phyloP scores from a whole-genome alignment of 768 basidiomycete genomes.

The Suillus cothurnatus region DNA sequence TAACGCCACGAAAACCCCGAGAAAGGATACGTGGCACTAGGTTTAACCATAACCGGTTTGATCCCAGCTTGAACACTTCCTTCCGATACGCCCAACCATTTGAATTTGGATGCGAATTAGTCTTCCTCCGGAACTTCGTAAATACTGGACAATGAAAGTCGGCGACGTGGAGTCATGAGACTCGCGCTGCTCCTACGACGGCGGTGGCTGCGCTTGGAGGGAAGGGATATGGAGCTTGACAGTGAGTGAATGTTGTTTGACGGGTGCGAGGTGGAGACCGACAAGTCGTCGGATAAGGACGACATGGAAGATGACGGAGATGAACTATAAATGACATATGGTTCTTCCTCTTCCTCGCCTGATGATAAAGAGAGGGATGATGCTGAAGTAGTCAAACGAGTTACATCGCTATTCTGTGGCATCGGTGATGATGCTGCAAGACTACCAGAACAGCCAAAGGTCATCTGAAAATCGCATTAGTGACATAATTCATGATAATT shows the following conservation, averaged over 20 bases:
- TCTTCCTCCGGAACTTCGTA: conserved; percentile 36
- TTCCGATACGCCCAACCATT: not conserved
- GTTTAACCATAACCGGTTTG: conserved; percentile 13
- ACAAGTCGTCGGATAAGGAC: conserved; percentile 32
- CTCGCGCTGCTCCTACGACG: conserved; percentile 34
- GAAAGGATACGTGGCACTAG: conserved; percentile 1
- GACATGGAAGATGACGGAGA: conserved; percentile 35
- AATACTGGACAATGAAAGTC: conserved; percentile 34
- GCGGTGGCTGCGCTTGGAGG: conserved; percentile 23
- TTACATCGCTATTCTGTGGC: not conserved
- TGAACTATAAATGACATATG: conserved; percentile 36
- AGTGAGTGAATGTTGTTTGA: conserved; percentile 15
- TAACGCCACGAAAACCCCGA: not conserved
- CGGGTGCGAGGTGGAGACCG: conserved; percentile 28
- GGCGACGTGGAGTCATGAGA: conserved; percentile 32
- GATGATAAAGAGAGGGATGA: conserved; percentile 29
- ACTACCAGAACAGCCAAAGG: conserved; percentile 19
- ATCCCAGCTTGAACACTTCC: conserved; percentile 3
- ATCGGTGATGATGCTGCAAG: conserved; percentile 1
- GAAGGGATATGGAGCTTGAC: conserved; percentile 8
- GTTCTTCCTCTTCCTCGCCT: conserved; percentile 31
- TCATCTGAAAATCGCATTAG: conserved; percentile 14
- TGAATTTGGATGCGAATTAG: conserved; percentile 12
- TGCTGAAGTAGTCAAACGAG: conserved; percentile 4
- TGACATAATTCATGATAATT: not conserved